Evolutionary conservation across 129 eudicot genomes (phyloP).

Genomic region (Arctium lappa): DNA sequence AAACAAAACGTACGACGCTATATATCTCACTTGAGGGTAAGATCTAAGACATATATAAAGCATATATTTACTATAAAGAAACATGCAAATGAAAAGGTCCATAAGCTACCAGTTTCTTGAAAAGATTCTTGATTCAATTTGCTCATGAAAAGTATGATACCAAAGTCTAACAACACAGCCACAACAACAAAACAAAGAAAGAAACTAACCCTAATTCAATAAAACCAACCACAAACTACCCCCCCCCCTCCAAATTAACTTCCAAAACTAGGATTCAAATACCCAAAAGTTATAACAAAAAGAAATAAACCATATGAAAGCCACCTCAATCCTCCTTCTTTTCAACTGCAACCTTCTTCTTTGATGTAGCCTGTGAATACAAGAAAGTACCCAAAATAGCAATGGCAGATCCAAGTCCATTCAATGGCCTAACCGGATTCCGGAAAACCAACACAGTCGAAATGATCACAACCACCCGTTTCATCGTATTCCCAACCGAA

Average conservation of each 20-base stretch:
- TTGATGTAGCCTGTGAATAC: conserved; percentile 90
- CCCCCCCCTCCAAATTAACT: background rate
- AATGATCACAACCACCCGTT: conserved; percentile 91
- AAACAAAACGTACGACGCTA: too few relatives aligned
- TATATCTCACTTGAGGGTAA: background rate
- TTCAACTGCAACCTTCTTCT: conserved; percentile 65
- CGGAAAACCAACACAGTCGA: conserved; percentile 84
- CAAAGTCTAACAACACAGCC: conserved; percentile 22
- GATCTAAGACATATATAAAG: background rate
- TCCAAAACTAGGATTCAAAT: conserved; percentile 18
- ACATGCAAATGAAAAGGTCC: background rate
- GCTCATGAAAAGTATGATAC: conserved; percentile 30
- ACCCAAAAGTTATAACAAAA: conserved; percentile 15
- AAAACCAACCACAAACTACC: conserved; percentile 13
- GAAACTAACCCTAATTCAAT: conserved; percentile 21
- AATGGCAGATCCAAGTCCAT: conserved; percentile 94
- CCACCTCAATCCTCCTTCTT: conserved; percentile 53
- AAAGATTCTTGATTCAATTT: conserved; percentile 20
- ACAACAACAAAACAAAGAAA: background rate
- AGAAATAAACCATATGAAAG: conserved; percentile 14
- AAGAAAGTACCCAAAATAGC: conserved; percentile 93
- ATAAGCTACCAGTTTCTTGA: background rate
- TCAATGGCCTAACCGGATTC: conserved; percentile 93
- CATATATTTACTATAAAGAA: background rate
- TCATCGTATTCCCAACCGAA: conserved; percentile 96